These are phyloP conservation scores for Citrus cavaleriei DNA, from an alignment of 345 rosid genomes.

Conservation along the genomic window DNA sequence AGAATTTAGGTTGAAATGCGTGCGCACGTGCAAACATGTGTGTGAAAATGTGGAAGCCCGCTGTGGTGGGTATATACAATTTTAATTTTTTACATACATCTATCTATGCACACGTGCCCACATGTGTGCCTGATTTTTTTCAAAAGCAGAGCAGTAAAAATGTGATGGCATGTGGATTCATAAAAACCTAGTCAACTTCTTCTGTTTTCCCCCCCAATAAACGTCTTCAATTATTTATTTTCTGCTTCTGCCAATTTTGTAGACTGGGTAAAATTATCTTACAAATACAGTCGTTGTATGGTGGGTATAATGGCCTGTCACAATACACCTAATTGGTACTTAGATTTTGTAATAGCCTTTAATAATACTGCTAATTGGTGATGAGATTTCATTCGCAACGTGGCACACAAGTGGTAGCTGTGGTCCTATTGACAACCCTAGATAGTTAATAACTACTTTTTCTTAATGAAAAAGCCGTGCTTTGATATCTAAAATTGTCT, in stretches of 20 bases:
- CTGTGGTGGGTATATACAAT: neutral
- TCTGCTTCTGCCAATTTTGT: too few relatives aligned
- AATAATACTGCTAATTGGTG: too few relatives aligned
- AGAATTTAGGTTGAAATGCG: slow-evolving; percentile 53
- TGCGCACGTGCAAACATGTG: slow-evolving; percentile 91
- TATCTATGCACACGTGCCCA: slow-evolving; percentile 68
- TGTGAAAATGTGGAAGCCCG: slow-evolving; percentile 62
- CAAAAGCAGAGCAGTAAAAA: slow-evolving; percentile 24
- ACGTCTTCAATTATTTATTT: neutral
- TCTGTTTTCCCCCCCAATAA: slow-evolving; percentile 25
- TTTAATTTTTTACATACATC: slow-evolving; percentile 1
- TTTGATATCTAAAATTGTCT: slow-evolving; percentile 17
- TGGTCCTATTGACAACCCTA: neutral
- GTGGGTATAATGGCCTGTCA: too few relatives aligned
- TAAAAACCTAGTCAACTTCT: slow-evolving; percentile 51
- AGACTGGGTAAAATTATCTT: too few relatives aligned
- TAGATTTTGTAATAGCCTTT: neutral
- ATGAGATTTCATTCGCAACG: neutral
- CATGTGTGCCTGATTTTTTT: slow-evolving; percentile 51
- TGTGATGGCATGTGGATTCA: slow-evolving; percentile 57
- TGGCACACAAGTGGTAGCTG: neutral
- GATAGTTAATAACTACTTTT: neutral
- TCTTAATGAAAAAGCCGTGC: neutral
- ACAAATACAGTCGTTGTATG: too few relatives aligned
- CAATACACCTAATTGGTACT: too few relatives aligned